Base-by-base conservation (phyloP, 208 protist genomes). In the Crithidia fasciculata region DNA sequence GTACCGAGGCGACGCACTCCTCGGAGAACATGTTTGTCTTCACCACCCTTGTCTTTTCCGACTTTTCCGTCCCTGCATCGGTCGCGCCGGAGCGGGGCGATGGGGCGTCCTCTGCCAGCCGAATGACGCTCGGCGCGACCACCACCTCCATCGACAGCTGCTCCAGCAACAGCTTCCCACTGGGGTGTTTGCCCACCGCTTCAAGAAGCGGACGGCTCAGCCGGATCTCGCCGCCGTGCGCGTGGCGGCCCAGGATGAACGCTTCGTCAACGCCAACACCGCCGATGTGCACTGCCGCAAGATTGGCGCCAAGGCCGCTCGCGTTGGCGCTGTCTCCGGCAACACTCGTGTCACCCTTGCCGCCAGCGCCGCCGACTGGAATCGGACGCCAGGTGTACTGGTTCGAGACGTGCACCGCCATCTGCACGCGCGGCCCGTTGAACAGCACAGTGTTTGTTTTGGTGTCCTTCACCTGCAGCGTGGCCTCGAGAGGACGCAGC, bases 401-500 rank as follows among this genome's bases (percentile, higher is more conserved):
- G 47, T 75, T 49, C 9, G 76, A 81, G 9, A 81, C 64, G 69
- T 94, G 89, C 6, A 94, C 69, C 36, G 82, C 86, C 19, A 90
- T 82, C 59, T 83, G 81, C 57, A 82, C 74, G 16, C 92, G 92
- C 12, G 85, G 79, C 10, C 92, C 92, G 67, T 86, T 85, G 75
- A 96, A 96, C 15, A 96, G 74, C 4, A 91, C 57, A 8, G 54
- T 77, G 8, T 71, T 80, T 5, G 68, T 73, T 53, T 76, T 72
- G 0, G 72, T n/a, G 67, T 93, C 91, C 59, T 80, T 78, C 59
- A 94, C 87, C 28, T 78, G 74, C 52, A 96, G 88, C 15, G 89
- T 88, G 6, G 78, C 65, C 72, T 91, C 88, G 2, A 90, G 28
- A 41, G 79, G 81, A 13, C 72, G 66, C 60, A 96, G 77, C 45